Evolutionary conservation across 1,284 basidiomycete species (phyloP), one percentile per base, ranked within the genome.

Genomic region (Volvariella surrecta): DNA sequence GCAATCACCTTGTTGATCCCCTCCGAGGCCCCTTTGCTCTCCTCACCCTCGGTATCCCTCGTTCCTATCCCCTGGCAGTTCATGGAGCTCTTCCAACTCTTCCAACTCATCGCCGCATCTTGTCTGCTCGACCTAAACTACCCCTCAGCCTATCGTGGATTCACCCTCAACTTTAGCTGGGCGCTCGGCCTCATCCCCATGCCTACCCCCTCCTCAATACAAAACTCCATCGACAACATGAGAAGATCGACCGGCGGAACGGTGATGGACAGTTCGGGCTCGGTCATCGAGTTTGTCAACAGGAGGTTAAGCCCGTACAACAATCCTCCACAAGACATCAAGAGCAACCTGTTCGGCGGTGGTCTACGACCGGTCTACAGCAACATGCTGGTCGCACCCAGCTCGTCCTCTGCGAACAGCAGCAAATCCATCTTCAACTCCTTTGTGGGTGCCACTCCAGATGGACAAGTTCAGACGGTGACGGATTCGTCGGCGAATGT

Each of bases 91-190:
- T 61, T 96, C 40, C 78, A 75, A 51, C 75, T 93, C 43, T 88
- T 84, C 57, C 93, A 98, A 63, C 74, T 79, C 50, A 82, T 93
- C 39, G 88, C 82, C 16, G 71, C 76, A 20, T 80, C 84, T 1
- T 85, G 72, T 4, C 71, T 97, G 52, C 73, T 97, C 48, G 76
- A 79, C 51, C 74, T 98, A 54, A 89, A 95, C 60, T 96, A 91
- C 58, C 89, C 95, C 1, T 74, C 77, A 32, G 76, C 85, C 10
- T 96, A 91, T 59, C 73, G 79, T 46, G 72, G 82, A 15, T 96
- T 83, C 54, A 73, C 85, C 1, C 70, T 82, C 52, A 96, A 96
- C 60, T 95, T 96, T 54, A 76, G 82, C 1, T 97, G 93, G 93
- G 74, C 88, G 0, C 63, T 95, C 53, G 89, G 89, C 0, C 66